Base-by-base conservation (phyloP, 352 stramenopile species). In the Pythium aristosporum region DNA sequence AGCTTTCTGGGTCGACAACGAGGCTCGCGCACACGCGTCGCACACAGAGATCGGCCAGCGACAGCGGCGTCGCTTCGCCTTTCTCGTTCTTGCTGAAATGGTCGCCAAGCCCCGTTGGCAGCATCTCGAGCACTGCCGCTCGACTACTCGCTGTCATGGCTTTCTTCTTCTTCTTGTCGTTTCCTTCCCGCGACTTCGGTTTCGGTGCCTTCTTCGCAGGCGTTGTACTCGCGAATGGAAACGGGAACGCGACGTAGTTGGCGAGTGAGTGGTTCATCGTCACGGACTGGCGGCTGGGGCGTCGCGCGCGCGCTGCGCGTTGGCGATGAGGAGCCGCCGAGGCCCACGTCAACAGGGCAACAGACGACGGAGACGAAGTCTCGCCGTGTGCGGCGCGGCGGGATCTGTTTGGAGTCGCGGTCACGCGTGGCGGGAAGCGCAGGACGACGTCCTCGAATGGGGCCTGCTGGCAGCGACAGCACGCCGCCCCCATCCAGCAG, bases 191-290 rank as follows among this genome's bases (percentile, higher is more conserved):
- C 25, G 44, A 28, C 18, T 61, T 72, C 8, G 52, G 30, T 2
- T 50, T 62, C 66, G 15, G 47, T 51, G 48, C 13, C 51, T 54
- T 62, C 32, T 51, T 72, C 49, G 51, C 41, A 25, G 18, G 53
- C 48, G 21, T 57, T 47, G 85, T 86, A 32, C 71, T 80, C 0
- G 76, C 73, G 28, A 91, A 92, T 18, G 84, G 84, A 66, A 92
- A 92, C 47, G 84, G 79, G 63, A 92, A 92, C 15, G 81, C 81
- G 18, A 90, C 74, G 67, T 92, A 92, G 68, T 80, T 92, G 28
- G 74, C 75, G 6, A 92, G 74, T 16, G 81, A 82, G 63, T 87
- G 80, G 23, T 74, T 82, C 46, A 84, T 73, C 37, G 62, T 62
- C 32, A 62, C 41, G 13, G 63, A 70, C 57, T 70, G 63, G 51